Conservation (phyloP, 345 rosid species). For the Linum trigynum region DNA sequence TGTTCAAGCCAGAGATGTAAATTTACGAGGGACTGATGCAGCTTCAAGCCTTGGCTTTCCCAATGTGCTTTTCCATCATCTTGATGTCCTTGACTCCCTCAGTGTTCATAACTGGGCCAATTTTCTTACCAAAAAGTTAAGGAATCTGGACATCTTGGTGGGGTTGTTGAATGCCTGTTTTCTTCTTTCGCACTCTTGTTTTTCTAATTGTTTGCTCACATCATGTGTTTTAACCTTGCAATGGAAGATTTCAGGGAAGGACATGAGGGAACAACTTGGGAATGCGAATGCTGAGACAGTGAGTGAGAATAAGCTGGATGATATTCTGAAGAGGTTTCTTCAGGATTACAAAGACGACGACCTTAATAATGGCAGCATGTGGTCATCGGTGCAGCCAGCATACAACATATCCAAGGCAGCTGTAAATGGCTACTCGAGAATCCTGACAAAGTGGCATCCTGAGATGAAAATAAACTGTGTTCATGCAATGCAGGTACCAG, state of each 20-base stretch:
- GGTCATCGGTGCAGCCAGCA: not conserved
- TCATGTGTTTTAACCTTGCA: not conserved
- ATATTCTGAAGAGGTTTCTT: not conserved
- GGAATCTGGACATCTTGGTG: no score
- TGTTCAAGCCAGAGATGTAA: no score
- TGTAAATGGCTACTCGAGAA: not conserved
- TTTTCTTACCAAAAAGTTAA: no score
- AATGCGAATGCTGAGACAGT: not conserved
- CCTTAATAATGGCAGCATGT: not conserved
- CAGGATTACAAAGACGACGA: not conserved
- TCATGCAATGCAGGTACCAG: not conserved
- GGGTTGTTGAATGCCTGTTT: no score
- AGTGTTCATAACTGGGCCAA: no score
- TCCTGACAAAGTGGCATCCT: conserved; percentile 2
- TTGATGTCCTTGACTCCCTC: no score
- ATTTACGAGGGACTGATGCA: no score
- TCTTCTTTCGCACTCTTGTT: no score
- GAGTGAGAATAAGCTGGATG: not conserved
- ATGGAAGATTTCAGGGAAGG: not conserved
- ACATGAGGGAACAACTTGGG: not conserved
- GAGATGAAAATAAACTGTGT: conserved; percentile 9
- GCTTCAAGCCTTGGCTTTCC: no score
- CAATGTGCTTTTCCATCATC: no score
- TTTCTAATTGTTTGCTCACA: not conserved
- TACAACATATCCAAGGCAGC: conserved; percentile 5